Conservation (phyloP, 352 stramenopile genomes). For the Pythium pyrilobum region DNA sequence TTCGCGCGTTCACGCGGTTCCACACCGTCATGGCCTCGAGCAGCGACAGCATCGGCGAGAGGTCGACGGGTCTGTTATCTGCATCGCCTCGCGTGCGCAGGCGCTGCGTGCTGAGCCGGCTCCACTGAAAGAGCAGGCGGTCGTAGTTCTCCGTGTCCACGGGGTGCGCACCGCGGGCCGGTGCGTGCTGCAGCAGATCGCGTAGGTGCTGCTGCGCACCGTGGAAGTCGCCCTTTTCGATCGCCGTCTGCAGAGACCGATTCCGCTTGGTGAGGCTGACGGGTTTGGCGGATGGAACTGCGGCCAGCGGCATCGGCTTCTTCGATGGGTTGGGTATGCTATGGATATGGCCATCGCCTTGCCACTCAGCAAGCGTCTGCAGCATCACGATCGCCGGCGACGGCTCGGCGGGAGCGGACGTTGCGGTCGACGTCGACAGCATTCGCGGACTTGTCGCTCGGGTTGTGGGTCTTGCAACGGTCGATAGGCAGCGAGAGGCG, state of each 20-base stretch:
- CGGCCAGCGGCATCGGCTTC: neutral
- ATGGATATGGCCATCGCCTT: neutral
- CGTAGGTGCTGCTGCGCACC: constrained; percentile 1
- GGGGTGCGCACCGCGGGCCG: neutral
- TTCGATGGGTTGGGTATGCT: neutral
- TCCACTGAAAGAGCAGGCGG: constrained; percentile 43
- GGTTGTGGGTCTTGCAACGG: neutral
- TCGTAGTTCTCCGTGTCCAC: constrained; percentile 44
- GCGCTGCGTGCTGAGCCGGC: neutral
- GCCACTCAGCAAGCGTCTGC: constrained; percentile 12
- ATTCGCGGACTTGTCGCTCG: neutral
- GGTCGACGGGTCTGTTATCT: constrained; percentile 18
- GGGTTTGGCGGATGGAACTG: neutral
- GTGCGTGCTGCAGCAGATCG: neutral
- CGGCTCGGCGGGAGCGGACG: neutral
- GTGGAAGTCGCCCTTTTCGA: constrained; percentile 12
- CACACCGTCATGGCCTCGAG: constrained; percentile 44
- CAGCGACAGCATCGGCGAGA: constrained; percentile 35
- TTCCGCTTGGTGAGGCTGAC: constrained; percentile 5
- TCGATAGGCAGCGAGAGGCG: neutral
- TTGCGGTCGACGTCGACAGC: neutral
- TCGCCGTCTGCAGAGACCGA: neutral
- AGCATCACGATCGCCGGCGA: constrained; percentile 11
- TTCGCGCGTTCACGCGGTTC: constrained; percentile 33
- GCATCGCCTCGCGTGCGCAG: neutral